Evolutionary conservation across 805 yeast genomes (phyloP).

Genomic region (Suhomyces vadensis): DNA sequence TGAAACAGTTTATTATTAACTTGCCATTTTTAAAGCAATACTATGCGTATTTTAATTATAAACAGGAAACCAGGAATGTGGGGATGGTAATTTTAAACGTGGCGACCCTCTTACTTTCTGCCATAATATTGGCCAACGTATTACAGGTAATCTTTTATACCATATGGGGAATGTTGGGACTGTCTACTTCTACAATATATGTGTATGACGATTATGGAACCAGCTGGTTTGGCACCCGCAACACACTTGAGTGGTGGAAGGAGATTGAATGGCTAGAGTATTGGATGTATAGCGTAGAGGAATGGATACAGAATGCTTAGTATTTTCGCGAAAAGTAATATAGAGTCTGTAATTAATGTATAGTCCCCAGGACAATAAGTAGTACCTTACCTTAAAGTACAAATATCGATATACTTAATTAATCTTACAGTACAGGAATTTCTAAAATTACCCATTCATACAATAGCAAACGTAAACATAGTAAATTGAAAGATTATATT

Average conservation of each 20-base stretch:
- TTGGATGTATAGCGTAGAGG: constrained; percentile 18
- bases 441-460: constrained; percentile 5
- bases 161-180: constrained; percentile 8
- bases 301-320: not conserved
- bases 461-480: not conserved
- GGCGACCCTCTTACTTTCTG: constrained; percentile 22
- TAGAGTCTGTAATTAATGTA: not conserved
- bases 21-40: constrained; percentile 36
- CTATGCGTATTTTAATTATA: constrained; percentile 25
- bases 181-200: not conserved
- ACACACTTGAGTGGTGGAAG: constrained; percentile 31
- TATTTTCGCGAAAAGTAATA: not conserved
- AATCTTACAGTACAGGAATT: not conserved
- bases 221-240: constrained; percentile 9
- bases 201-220: constrained; percentile 17
- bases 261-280: constrained; percentile 34
- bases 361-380: too few relatives aligned
- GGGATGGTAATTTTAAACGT: constrained; percentile 23
- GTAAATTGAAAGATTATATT: constrained; percentile 11
- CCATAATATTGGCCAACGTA: constrained; percentile 20
- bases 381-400: too few relatives aligned
- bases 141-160: constrained; percentile 19
- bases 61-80: constrained; percentile 18
- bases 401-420: too few relatives aligned
- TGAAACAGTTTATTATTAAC: constrained; percentile 16